Evolutionary conservation across 305 asterid species (phyloP), one percentile per base, ranked within the genome.

Genomic region (Stenogyne calaminthoides): DNA sequence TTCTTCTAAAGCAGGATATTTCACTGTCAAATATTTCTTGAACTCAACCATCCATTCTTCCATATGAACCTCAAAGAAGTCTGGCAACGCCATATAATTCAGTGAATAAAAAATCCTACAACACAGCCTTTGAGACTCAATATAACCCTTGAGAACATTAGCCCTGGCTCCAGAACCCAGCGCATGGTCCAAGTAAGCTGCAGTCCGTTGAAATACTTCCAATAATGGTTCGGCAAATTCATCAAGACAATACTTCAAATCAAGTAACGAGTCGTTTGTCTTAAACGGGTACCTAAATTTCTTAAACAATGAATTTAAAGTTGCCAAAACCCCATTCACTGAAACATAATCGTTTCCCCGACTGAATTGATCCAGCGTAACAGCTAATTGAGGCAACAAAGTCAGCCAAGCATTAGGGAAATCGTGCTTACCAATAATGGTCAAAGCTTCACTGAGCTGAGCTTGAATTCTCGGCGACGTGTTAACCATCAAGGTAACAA

Each of bases 11-110:
- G 81, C 85, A 25, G 86, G 63, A 71, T 87, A 92, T 54, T 62
- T 95, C 25, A 76, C 84, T 0, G 92, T 82, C 71, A 95, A 82
- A 77, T 95, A 95, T 71, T 92, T 90, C 70, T 77, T 84, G 80
- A 92, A 95, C 86, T 88, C 98, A 60, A 61, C 60, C 99, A 95
- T 87, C 98, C 99, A 95, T 76, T 90, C 96, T 70, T 80, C 85
- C 94, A 92, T 83, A 76, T 89, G 94, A 71, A 90, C 95, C 88
- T 92, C 98, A 62, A 92, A 95, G 80, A 92, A 92, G 86, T 90
- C 96, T 0, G 96, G 98, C 81, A 88, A 74, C 64, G 88, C 96
- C 82, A 84, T 81, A 76, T 80, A 89, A 78, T 92, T 92, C 72
- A 95, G 77, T 2, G 99, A 95, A 84, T 81, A 85, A 76, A 95